phyloP scores from a whole-genome alignment of 2,329 filamentous ascomycete genomes.

The Nemania abortiva region DNA sequence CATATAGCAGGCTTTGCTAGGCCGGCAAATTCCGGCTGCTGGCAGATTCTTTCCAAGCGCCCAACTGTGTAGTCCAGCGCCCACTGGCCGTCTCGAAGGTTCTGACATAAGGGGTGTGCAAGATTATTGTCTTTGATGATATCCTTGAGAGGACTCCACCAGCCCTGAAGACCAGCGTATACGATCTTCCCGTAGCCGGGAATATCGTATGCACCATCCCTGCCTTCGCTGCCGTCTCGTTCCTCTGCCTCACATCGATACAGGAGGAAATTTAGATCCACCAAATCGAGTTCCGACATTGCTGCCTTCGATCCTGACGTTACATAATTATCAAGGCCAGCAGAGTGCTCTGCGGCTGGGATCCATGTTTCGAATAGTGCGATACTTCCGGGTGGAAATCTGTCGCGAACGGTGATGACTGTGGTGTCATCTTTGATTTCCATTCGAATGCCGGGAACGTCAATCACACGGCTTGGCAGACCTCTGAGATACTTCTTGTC shows the following conservation, averaged over 20 bases:
- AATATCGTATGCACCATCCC: conserved; percentile 89
- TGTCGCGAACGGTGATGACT: conserved; percentile 81
- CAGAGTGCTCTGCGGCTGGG: conserved; percentile 84
- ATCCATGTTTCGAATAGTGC: conserved; percentile 97
- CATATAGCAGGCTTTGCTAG: conserved; percentile 78
- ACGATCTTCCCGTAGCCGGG: conserved; percentile 86
- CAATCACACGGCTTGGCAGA: conserved; percentile 83
- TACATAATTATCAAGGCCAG: conserved; percentile 86
- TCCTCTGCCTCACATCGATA: conserved; percentile 94
- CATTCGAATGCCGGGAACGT: conserved; percentile 79
- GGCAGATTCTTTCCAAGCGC: conserved; percentile 78
- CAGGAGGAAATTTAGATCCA: conserved; percentile 90
- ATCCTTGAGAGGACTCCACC: conserved; percentile 91
- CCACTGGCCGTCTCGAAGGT: conserved; percentile 92
- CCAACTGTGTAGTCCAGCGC: conserved; percentile 87
- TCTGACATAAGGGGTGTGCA: conserved; percentile 92
- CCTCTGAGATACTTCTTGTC: conserved; percentile 82
- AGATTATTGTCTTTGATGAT: conserved; percentile 91
- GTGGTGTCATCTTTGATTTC: conserved; percentile 80
- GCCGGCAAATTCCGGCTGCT: conserved; percentile 70
- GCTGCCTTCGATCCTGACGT: conserved; percentile 83
- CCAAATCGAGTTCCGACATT: conserved; percentile 78
- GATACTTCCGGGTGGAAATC: conserved; percentile 93
- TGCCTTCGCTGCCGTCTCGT: conserved; percentile 79
- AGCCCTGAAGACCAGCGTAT: conserved; percentile 97